These are phyloP conservation scores for Linum tenue DNA, from an alignment of 345 rosid genomes.

Conservation along the genomic window DNA sequence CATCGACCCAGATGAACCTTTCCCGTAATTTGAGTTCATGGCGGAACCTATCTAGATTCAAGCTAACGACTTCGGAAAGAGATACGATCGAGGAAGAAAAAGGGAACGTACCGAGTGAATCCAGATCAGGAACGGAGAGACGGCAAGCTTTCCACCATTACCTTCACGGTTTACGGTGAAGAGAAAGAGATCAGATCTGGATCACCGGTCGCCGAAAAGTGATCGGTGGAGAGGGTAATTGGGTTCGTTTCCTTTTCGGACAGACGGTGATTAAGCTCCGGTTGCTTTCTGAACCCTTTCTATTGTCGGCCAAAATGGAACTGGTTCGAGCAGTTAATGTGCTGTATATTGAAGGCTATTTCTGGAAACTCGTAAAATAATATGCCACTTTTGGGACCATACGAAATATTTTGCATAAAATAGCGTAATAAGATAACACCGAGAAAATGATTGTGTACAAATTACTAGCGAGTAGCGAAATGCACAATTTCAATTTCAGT, in stretches of 20 bases:
- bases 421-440: no score
- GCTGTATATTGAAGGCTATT: neutral
- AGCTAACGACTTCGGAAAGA: neutral
- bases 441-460: no score
- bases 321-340: neutral
- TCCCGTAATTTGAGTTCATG: conserved; percentile 58
- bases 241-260: no score
- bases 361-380: neutral
- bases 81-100: neutral
- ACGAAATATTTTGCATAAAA: neutral
- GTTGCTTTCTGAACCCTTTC: neutral
- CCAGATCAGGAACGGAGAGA: neutral
- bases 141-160: neutral
- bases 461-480: no score
- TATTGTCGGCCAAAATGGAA: neutral
- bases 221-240: neutral
- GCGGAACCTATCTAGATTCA: neutral
- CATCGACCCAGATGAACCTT: conserved; percentile 46
- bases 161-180: neutral
- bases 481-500: no score
- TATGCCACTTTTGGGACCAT: neutral
- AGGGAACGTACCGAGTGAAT: neutral
- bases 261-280: neutral
- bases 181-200: neutral
- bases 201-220: neutral